Evolutionary conservation across 306 rosid genomes (phyloP).

Genomic region (Inga leiocalycina): DNA sequence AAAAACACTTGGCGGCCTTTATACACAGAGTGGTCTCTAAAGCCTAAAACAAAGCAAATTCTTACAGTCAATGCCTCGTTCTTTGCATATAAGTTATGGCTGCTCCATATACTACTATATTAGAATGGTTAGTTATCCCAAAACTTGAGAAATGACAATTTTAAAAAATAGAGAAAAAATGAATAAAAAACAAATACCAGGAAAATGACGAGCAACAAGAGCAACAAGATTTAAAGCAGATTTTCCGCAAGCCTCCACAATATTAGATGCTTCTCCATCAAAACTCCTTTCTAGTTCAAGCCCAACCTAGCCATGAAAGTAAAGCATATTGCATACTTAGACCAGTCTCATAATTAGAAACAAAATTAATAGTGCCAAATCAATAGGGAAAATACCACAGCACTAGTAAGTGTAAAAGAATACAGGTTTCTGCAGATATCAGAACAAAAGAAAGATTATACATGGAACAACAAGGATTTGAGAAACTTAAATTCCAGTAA

Average conservation of each 20-base stretch:
- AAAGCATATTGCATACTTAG: slow-evolving; percentile 2
- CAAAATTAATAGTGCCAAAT: slow-evolving; percentile 27
- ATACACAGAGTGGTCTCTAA: slow-evolving; percentile 89
- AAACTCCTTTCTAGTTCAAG: slow-evolving; percentile 78
- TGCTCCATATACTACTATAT: slow-evolving; percentile 15
- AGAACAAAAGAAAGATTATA: neutral
- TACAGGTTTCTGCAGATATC: neutral
- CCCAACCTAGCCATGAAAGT: slow-evolving; percentile 59
- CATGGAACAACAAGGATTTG: neutral
- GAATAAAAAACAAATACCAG: slow-evolving; percentile 56
- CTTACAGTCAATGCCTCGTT: slow-evolving; percentile 36
- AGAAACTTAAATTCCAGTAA: slow-evolving; percentile 18
- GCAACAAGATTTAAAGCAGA: slow-evolving; percentile 90
- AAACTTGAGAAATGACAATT: neutral
- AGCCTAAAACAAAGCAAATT: slow-evolving; percentile 58
- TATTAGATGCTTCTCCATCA: slow-evolving; percentile 76
- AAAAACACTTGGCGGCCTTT: slow-evolving; percentile 91
- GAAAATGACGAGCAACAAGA: slow-evolving; percentile 86
- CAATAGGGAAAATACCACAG: slow-evolving; percentile 10
- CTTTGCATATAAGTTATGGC: neutral
- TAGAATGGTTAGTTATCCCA: neutral
- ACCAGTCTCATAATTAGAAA: slow-evolving; percentile 2
- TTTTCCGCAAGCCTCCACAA: slow-evolving; percentile 81
- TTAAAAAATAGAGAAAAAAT: neutral
- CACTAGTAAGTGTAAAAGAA: slow-evolving; percentile 6